These are phyloP conservation scores for Anthracocystis walkeri DNA, from an alignment of 1,284 basidiomycete genomes.

Conservation along the genomic window DNA sequence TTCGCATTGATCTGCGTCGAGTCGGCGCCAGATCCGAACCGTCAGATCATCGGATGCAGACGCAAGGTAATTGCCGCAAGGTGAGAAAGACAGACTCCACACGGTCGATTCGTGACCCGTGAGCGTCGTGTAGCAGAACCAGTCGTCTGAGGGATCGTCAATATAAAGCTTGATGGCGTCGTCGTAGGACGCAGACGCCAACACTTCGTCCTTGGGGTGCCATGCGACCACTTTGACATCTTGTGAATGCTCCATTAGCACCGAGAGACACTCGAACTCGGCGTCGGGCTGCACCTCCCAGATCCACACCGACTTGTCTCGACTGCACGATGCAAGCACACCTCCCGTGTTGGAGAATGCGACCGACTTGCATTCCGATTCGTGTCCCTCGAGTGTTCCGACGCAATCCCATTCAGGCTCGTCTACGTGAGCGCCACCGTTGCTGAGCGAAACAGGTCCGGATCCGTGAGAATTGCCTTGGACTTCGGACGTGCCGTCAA, in stretches of 20 bases:
- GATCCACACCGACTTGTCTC: slow-evolving; percentile 98
- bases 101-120: slow-evolving; percentile 84
- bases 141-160: slow-evolving; percentile 94
- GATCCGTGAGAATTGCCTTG: slow-evolving; percentile 9
- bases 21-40: slow-evolving; percentile 73
- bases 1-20: slow-evolving; percentile 62
- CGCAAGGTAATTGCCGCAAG: slow-evolving; percentile 83
- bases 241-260: slow-evolving; percentile 96
- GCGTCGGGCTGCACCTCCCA: slow-evolving; percentile 90
- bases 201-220: slow-evolving; percentile 94
- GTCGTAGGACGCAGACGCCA: slow-evolving; percentile 97
- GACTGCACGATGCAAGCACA: slow-evolving; percentile 88
- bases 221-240: slow-evolving; percentile 96
- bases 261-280: slow-evolving; percentile 88
- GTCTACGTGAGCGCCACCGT: slow-evolving; percentile 57
- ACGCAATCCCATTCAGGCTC: slow-evolving; percentile 79
- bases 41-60: slow-evolving; percentile 82
- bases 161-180: slow-evolving; percentile 93
- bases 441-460: slow-evolving; percentile 69
- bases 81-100: slow-evolving; percentile 86
- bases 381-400: slow-evolving; percentile 91
- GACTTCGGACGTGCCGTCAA: slow-evolving; percentile 26
- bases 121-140: slow-evolving; percentile 87
- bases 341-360: slow-evolving; percentile 84
- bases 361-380: slow-evolving; percentile 96